Conservation (phyloP, 345 rosid species). For the Linum tenue region DNA sequence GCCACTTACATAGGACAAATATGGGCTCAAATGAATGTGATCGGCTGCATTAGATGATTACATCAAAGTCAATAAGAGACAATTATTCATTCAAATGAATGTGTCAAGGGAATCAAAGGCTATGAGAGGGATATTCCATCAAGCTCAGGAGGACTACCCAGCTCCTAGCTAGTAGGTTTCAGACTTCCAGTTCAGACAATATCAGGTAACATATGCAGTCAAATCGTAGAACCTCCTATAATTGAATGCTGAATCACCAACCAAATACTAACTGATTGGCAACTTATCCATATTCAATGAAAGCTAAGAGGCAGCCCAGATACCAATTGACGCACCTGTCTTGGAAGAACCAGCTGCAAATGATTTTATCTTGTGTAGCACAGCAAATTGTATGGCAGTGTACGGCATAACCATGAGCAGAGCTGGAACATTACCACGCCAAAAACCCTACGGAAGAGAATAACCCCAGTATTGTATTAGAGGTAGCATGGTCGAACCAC, state of each 20-base stretch:
- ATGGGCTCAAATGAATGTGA: conserved; percentile 75
- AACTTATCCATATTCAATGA: no score
- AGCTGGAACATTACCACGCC: conserved; percentile 99
- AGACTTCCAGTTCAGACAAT: no score
- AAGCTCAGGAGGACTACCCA: neutral
- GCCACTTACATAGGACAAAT: conserved; percentile 73
- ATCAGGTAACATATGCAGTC: neutral
- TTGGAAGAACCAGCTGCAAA: conserved; percentile 79
- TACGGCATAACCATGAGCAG: conserved; percentile 98
- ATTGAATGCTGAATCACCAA: neutral
- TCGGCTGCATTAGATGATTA: conserved; percentile 49
- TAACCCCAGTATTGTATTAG: neutral
- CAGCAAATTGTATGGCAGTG: conserved; percentile 84
- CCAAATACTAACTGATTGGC: neutral
- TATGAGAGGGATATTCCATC: neutral
- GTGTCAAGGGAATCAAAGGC: neutral
- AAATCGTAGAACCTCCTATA: neutral
- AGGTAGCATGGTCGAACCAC: no score
- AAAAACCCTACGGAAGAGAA: conserved; percentile 64
- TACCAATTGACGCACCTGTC: conserved; percentile 42
- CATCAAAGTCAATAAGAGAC: neutral
- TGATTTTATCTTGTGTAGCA: conserved; percentile 69
- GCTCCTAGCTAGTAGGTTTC: neutral
- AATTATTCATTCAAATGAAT: no score
- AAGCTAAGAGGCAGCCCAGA: neutral